Conservation (phyloP, 208 protist genomes). For the Porcisia deanei region DNA sequence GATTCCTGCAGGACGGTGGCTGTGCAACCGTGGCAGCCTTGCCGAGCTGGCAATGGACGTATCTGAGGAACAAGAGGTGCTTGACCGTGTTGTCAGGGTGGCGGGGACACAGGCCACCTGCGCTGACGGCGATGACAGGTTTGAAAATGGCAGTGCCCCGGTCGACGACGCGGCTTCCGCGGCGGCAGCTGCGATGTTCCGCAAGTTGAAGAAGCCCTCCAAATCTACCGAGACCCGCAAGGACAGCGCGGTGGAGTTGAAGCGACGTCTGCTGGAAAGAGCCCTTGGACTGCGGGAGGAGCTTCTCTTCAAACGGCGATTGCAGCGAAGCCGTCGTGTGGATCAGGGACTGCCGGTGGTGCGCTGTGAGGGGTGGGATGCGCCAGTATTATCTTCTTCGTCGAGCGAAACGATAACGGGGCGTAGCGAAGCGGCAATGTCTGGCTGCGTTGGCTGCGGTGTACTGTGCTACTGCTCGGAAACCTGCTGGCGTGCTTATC, state of each 20-base stretch:
- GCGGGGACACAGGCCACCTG: neutral
- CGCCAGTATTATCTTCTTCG: neutral
- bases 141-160: neutral
- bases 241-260: slow-evolving; percentile 45
- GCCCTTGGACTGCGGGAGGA: slow-evolving; percentile 37
- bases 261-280: slow-evolving; percentile 35
- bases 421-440: slow-evolving; percentile 20
- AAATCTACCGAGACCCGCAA: slow-evolving; percentile 53
- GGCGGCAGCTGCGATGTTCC: neutral
- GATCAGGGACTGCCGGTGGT: slow-evolving; percentile 11
- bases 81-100: slow-evolving; percentile 4
- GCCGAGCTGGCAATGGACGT: slow-evolving; percentile 46
- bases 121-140: neutral
- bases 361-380: slow-evolving; percentile 18
- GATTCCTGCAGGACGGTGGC: slow-evolving; percentile 40
- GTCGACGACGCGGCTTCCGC: neutral
- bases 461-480: slow-evolving; percentile 66
- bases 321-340: slow-evolving; percentile 6
- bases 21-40: slow-evolving; percentile 60
- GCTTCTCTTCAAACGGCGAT: slow-evolving; percentile 29
- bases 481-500: slow-evolving; percentile 41
- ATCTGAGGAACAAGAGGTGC: slow-evolving; percentile 32
- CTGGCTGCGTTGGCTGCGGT: slow-evolving; percentile 60
- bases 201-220: slow-evolving; percentile 56
- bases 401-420: neutral